Percentiles rank a stretch among this genome's conserved stretches.
Conservation (phyloP, 208 protist species). For the Crithidia bombi region DNA sequence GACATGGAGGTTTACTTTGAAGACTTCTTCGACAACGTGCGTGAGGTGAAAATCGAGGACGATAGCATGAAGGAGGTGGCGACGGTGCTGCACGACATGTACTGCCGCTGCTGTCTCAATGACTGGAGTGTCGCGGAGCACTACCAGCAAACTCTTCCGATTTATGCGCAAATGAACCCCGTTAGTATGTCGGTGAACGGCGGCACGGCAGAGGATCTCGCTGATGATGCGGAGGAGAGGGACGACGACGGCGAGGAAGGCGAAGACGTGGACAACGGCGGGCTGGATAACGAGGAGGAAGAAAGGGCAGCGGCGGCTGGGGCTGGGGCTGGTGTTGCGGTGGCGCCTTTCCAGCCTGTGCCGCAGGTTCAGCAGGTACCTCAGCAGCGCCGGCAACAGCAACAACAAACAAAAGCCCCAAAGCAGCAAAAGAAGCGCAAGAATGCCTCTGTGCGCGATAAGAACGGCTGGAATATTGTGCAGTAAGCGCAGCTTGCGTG, state of each 20-base stretch:
- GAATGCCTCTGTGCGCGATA: constrained; percentile 68
- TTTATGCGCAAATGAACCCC: constrained; percentile 74
- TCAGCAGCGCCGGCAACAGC: constrained; percentile 1
- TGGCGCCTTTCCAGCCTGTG: not conserved
- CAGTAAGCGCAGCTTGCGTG: constrained; percentile 24
- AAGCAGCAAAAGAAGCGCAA: constrained; percentile 53
- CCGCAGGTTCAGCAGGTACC: constrained; percentile 8
- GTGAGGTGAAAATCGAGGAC: constrained; percentile 80
- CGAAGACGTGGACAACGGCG: constrained; percentile 1
- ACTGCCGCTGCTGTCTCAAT: constrained; percentile 77
- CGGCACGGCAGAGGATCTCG: constrained; percentile 32
- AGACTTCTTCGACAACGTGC: constrained; percentile 76
- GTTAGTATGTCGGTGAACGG: constrained; percentile 70
- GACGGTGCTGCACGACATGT: constrained; percentile 86
- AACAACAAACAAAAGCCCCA: constrained; percentile 22
- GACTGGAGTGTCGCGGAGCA: constrained; percentile 69
- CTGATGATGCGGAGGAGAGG: constrained; percentile 28
- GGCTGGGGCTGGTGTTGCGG: too few relatives aligned
- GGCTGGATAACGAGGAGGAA: constrained; percentile 16
- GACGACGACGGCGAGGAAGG: constrained; percentile 19
- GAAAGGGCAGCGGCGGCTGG: constrained; percentile 5
- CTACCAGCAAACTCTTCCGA: constrained; percentile 46
- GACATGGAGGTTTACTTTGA: constrained; percentile 90
- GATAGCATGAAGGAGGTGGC: constrained; percentile 88
- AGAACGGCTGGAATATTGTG: constrained; percentile 76